These are phyloP conservation scores for Ustilago xerochloae DNA, from an alignment of 1,284 basidiomycete species.

Conservation along the genomic window DNA sequence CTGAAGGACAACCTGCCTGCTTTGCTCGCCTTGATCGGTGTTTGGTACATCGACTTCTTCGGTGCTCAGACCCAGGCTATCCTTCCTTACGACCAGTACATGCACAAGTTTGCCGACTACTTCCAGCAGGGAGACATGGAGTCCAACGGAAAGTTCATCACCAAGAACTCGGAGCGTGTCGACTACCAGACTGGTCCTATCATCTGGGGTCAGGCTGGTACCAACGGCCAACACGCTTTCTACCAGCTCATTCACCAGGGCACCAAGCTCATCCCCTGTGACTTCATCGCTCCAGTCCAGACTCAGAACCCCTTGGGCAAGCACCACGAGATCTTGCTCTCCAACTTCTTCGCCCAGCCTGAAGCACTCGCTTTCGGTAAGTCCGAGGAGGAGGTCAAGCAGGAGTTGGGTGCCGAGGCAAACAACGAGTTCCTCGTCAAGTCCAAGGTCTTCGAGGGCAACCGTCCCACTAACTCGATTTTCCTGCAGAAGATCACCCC, in stretches of 20 bases:
- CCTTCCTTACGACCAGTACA: slow-evolving; percentile 96
- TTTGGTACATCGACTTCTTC: slow-evolving; percentile 99
- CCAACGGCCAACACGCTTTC: slow-evolving; percentile 99
- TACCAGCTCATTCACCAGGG: slow-evolving; percentile 95
- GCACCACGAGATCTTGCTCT: slow-evolving; percentile 96
- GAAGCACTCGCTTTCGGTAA: slow-evolving; percentile 94
- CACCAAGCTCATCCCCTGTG: slow-evolving; percentile 78
- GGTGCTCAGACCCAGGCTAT: slow-evolving; percentile 93
- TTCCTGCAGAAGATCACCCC: slow-evolving; percentile 93
- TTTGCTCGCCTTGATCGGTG: slow-evolving; percentile 86
- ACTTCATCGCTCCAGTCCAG: slow-evolving; percentile 94
- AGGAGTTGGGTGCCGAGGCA: slow-evolving; percentile 80
- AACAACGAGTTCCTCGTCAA: slow-evolving; percentile 86
- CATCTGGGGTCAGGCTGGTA: slow-evolving; percentile 97
- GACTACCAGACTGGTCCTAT: slow-evolving; percentile 98
- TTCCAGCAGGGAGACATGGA: slow-evolving; percentile 99
- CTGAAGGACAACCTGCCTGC: slow-evolving; percentile 93
- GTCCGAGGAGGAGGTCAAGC: slow-evolving; percentile 85
- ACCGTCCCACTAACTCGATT: slow-evolving; percentile 96
- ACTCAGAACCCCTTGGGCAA: slow-evolving; percentile 88
- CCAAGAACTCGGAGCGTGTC: slow-evolving; percentile 90
- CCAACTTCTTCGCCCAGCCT: slow-evolving; percentile 98
- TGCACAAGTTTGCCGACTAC: slow-evolving; percentile 99
- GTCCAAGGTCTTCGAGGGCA: slow-evolving; percentile 97
- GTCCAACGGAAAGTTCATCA: slow-evolving; percentile 96